A percentile compares a stretch with the other conserved stretches of the same genome.
These are phyloP conservation scores for Zostera marina DNA, from an alignment of 116 monocot genomes.

Conservation along the genomic window DNA sequence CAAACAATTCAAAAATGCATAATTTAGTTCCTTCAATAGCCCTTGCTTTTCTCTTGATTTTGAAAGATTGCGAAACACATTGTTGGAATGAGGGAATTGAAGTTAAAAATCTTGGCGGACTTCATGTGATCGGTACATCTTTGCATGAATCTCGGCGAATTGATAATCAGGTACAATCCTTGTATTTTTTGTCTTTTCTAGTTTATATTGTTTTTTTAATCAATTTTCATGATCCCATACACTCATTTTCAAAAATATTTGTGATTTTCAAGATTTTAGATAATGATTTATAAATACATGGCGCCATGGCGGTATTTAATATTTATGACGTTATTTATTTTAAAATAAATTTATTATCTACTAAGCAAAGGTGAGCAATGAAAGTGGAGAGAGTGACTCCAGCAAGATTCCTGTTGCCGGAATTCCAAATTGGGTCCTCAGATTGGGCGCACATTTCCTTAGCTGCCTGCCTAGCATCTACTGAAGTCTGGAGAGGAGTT, in stretches of 20 bases:
- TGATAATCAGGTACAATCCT: constrained; percentile 67
- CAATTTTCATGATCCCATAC: neutral
- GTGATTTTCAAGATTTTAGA: constrained; percentile 1
- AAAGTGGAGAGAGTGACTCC: too few species aligned
- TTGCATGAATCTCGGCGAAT: constrained; percentile 95
- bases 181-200: neutral
- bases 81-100: constrained; percentile 67
- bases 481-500: too few species aligned
- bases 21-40: constrained; percentile 52
- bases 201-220: neutral
- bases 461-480: too few species aligned
- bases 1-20: constrained; percentile 48
- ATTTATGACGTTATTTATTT: too few species aligned
- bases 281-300: neutral
- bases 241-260: neutral
- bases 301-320: too few species aligned
- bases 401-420: too few species aligned
- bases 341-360: too few species aligned
- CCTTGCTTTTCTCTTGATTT: constrained; percentile 49
- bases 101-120: constrained; percentile 83
- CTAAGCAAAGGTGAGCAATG: too few species aligned
- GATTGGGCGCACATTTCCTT: too few species aligned
- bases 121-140: constrained; percentile 98
- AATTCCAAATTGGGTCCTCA: too few species aligned
- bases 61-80: constrained; percentile 83